Evolutionary conservation across 129 eudicot genomes (phyloP), one percentile per base, ranked within the genome.

Genomic region (carrot (Daucus carota)): DNA sequence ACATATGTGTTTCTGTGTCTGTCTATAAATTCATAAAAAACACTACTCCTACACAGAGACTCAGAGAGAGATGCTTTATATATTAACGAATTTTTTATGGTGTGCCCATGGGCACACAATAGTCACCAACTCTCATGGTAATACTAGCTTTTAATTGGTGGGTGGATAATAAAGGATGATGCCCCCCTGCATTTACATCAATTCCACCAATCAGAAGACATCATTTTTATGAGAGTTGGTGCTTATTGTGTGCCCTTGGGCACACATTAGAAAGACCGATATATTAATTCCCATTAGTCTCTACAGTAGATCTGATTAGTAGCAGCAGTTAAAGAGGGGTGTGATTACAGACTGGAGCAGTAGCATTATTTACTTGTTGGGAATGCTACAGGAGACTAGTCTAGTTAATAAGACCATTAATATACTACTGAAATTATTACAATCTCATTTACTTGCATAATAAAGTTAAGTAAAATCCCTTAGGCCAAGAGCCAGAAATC

Each of bases 401-500:
- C 3, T 52, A 60, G 40, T 20, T 79, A 18, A 26, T 63, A 63
- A 29, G 20, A 62, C 34, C 68, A 60, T 60, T 26, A 60, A 46
- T 26, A 60, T 20, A 60, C 34, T 3, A 29, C 69, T 29, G 40
- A 63, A 6, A 63, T 63, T 63, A 14, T 63, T 29, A 63, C 70
- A 63, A 60, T 28, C 68, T 60, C 68, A 60, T 60, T 28, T 29
- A 63, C 69, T 29, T 28, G 8, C 36, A 63, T 15, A 63, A 29
- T n/a, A n/a, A n/a, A 62, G 11, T n/a, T 17, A 10, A 8, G 11
- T 38, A 20, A 3, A 57, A 24, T 26, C 15, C 34, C 41, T 68
- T 75, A 89, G 78, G 98, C 98, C 81, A 93, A 85, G 47, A 93
- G 92, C 98, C 96, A 93, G 87, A 93, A 93, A 77, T 93, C 91